Conservation (phyloP, 1,139 yeast species). For the Candida sp. region DNA sequence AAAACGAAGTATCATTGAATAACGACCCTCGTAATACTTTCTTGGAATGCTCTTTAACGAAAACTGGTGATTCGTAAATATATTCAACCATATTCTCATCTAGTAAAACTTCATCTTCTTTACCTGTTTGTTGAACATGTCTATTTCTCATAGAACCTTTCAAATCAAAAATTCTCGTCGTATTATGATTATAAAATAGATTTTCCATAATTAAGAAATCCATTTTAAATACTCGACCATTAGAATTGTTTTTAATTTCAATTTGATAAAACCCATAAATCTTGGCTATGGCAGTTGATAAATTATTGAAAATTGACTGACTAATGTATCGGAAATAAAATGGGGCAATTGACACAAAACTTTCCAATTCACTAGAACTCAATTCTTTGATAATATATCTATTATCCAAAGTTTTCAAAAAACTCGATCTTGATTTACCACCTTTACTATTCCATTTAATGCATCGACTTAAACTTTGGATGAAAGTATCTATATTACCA, state of each 20-base stretch:
- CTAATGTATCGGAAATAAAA: conserved; percentile 95
- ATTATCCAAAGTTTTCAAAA: conserved; percentile 88
- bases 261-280: conserved; percentile 95
- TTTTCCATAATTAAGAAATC: conserved; percentile 97
- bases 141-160: conserved; percentile 98
- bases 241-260: conserved; percentile 73
- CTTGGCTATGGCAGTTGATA: conserved; percentile 92
- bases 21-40: conserved; percentile 80
- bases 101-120: conserved; percentile 86
- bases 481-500: conserved; percentile 70
- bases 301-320: conserved; percentile 89
- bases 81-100: conserved; percentile 99
- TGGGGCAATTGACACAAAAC: conserved; percentile 94
- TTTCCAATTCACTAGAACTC: conserved; percentile 84
- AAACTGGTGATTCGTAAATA: conserved; percentile 92
- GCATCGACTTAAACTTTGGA: conserved; percentile 90
- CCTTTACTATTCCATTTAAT: conserved; percentile 96
- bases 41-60: conserved; percentile 91
- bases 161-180: conserved; percentile 86
- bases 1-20: conserved; percentile 91
- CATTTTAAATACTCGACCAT: conserved; percentile 78
- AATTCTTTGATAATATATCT: conserved; percentile 87
- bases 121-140: conserved; percentile 95
- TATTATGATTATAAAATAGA: conserved; percentile 78
- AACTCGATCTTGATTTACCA: conserved; percentile 95